These are phyloP conservation scores for Pyrrhoderma lamaoense DNA, from an alignment of 1,284 basidiomycete genomes.

Conservation along the genomic window DNA sequence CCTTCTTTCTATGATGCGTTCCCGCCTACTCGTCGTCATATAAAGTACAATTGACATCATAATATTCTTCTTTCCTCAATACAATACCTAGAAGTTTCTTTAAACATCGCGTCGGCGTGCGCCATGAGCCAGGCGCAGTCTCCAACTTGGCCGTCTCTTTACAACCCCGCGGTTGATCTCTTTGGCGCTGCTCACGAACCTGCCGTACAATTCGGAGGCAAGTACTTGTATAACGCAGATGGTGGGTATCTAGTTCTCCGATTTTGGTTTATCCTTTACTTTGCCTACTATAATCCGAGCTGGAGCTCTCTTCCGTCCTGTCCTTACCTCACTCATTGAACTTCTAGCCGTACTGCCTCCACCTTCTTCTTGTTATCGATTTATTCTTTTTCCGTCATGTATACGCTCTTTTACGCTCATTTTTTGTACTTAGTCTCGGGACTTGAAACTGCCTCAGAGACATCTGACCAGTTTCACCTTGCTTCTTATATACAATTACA, in stretches of 20 bases:
- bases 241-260: conserved; percentile 23
- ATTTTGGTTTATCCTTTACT: not conserved
- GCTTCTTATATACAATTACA: not conserved
- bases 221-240: conserved; percentile 28
- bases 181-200: conserved; percentile 33
- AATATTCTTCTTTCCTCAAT: not conserved
- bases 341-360: too few species aligned
- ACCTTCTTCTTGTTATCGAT: too few species aligned
- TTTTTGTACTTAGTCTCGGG: too few species aligned
- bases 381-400: too few species aligned
- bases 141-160: conserved; percentile 42
- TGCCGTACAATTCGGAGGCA: conserved; percentile 28
- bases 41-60: not conserved
- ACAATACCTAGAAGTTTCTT: too few species aligned
- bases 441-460: too few species aligned
- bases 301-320: too few species aligned
- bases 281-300: not conserved
- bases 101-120: not conserved
- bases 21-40: not conserved
- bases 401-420: too few species aligned
- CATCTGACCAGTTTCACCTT: not conserved
- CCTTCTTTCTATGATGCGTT: not conserved
- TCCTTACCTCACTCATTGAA: too few species aligned
- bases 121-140: not conserved
- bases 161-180: conserved; percentile 37